Evolutionary conservation across 345 rosid species (phyloP).

Genomic region (Eucalyptus sideroxylon): DNA sequence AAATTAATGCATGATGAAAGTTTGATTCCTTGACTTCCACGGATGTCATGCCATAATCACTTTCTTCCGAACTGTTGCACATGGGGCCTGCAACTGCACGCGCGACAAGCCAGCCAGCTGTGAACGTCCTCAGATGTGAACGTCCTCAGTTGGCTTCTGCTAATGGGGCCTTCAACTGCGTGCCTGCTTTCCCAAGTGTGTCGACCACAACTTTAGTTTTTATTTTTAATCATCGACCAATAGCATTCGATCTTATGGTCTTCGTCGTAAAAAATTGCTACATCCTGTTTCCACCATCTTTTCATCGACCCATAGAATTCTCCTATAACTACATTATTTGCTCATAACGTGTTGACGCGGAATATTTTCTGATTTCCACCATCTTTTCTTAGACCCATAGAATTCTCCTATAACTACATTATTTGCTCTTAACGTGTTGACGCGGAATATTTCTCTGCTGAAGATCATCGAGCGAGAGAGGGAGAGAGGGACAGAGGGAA

Average conservation of each 20-base stretch:
- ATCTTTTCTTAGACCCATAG: neutral
- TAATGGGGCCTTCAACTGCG: neutral
- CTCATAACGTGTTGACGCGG: no score
- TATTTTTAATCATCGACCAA: no score
- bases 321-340: neutral
- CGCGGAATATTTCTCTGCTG: neutral
- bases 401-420: neutral
- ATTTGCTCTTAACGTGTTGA: rapidly evolving
- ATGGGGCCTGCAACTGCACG: neutral
- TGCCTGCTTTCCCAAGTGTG: neutral
- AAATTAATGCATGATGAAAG: neutral
- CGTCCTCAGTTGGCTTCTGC: no score
- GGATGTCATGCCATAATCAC: neutral
- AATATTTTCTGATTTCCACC: neutral
- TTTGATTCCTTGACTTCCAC: neutral
- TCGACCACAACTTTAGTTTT: neutral
- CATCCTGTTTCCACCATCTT: neutral
- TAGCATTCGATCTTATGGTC: no score
- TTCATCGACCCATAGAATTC: neutral
- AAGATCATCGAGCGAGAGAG: neutral
- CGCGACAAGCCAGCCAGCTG: neutral
- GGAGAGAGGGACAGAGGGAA: neutral
- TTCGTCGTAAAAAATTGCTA: neutral
- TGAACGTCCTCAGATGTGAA: no score
- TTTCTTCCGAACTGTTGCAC: neutral